Percentiles rank a stretch among this genome's conserved stretches.
Conservation (phyloP, 768 basidiomycete species). For the Leccinum rimulosum region DNA sequence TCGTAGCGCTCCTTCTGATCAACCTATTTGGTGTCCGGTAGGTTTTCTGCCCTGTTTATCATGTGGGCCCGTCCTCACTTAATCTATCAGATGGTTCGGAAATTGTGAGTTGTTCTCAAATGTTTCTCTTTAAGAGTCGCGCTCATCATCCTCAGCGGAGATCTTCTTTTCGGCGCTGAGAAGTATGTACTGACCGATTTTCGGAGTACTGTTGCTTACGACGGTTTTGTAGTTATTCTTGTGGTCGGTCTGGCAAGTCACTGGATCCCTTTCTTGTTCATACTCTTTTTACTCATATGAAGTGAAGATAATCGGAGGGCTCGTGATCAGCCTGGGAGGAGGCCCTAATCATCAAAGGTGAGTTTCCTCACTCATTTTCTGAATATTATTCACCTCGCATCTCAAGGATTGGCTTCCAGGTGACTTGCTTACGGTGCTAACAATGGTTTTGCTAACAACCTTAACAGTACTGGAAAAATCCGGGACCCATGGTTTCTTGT, state of each 20-base stretch:
- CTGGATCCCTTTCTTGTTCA: not conserved
- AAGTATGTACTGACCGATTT: conserved; percentile 11
- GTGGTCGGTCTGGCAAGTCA: conserved; percentile 33
- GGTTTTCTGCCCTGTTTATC: conserved; percentile 34
- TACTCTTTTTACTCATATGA: not conserved
- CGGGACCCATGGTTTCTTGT: conserved; percentile 27
- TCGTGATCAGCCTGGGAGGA: conserved; percentile 58
- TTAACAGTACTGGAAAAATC: conserved; percentile 22
- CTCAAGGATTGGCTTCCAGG: conserved; percentile 21
- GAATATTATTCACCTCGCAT: conserved; percentile 6
- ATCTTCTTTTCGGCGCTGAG: conserved; percentile 22
- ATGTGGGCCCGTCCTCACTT: conserved; percentile 35
- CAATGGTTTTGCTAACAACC: not conserved
- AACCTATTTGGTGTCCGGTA: conserved; percentile 47
- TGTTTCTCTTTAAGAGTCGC: not conserved
- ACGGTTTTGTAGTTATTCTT: conserved; percentile 31
- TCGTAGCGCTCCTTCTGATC: conserved; percentile 38
- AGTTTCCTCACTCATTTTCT: conserved; percentile 32
- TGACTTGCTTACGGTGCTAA: not conserved
- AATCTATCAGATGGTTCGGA: conserved; percentile 20
- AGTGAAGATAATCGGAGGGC: conserved; percentile 36
- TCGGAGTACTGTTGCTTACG: not conserved
- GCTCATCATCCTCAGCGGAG: conserved; percentile 20
- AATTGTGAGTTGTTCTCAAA: conserved; percentile 14
- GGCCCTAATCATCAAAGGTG: conserved; percentile 48